A percentile compares a stretch with the other conserved stretches of the same genome.
phyloP scores from a whole-genome alignment of 2,329 filamentous ascomycete species.

The Xylaria hypoxylon region DNA sequence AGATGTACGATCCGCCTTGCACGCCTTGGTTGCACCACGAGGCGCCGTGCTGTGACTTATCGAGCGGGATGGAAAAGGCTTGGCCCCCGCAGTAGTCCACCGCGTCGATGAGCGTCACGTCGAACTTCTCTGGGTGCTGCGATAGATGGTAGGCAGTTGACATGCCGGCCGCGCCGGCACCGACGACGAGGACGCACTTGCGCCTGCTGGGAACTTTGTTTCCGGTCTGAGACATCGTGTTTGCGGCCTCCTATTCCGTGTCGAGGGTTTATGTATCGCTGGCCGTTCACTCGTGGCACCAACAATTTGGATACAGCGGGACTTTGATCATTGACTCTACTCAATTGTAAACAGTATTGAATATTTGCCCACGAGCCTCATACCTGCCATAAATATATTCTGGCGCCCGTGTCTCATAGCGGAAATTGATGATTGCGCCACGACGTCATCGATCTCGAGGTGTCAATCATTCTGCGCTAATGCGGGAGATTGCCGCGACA shows the following conservation, averaged over 20 bases:
- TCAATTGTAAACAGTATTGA: neutral
- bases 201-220: constrained; percentile 39
- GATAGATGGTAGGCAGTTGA: constrained; percentile 70
- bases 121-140: constrained; percentile 68
- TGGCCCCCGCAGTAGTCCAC: constrained; percentile 71
- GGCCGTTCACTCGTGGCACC: constrained; percentile 20
- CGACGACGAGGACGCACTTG: constrained; percentile 56
- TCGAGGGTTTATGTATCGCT: constrained; percentile 36
- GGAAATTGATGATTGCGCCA: constrained; percentile 28
- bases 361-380: neutral
- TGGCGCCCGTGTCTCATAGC: neutral
- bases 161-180: constrained; percentile 60
- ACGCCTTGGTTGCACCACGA: constrained; percentile 73
- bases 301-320: neutral
- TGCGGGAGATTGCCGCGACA: neutral
- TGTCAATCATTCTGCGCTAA: constrained; percentile 21
- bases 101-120: constrained; percentile 68
- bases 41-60: constrained; percentile 68
- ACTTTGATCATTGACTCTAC: too few relatives aligned
- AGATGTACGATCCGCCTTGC: constrained; percentile 68
- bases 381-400: neutral
- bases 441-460: constrained; percentile 38
- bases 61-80: constrained; percentile 70
- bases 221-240: constrained; percentile 44
- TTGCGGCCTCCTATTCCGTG: constrained; percentile 39